Percentiles rank a stretch among this genome's conserved stretches.
phyloP scores from a whole-genome alignment of 192 early-diverging fungal species.

The Backusella luteola region DNA sequence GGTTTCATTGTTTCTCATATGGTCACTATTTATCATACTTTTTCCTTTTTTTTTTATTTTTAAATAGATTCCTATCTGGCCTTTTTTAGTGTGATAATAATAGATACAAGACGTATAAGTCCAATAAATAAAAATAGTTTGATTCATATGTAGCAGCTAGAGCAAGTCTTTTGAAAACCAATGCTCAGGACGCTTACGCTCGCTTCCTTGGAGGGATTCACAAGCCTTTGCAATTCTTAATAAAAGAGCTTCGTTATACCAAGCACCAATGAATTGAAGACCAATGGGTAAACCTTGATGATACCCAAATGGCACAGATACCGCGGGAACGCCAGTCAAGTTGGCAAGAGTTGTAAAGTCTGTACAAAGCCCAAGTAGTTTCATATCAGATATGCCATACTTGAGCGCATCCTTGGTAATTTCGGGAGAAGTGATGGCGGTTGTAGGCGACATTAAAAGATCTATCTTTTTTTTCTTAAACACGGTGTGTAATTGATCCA shows the following conservation, averaged over 20 bases:
- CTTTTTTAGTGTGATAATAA: background rate
- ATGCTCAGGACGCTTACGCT: constrained; percentile 33
- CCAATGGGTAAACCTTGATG: constrained; percentile 57
- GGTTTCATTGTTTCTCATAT: background rate
- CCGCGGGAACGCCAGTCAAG: constrained; percentile 62
- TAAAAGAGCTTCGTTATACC: constrained; percentile 66
- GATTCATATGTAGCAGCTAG: background rate
- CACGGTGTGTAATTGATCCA: constrained; percentile 45
- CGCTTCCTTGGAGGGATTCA: constrained; percentile 42
- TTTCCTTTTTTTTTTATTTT: no score
- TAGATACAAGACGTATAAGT: background rate
- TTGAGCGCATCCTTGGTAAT: constrained; percentile 39
- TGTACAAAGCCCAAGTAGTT: constrained; percentile 48
- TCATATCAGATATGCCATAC: constrained; percentile 57
- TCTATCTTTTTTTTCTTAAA: constrained; percentile 52
- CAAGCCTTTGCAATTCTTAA: constrained; percentile 55
- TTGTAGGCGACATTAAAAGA: constrained; percentile 62
- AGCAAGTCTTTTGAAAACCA: constrained; percentile 2
- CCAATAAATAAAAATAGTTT: background rate
- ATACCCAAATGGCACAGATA: constrained; percentile 62
- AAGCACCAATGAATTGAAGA: constrained; percentile 65
- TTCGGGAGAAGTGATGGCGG: constrained; percentile 55
- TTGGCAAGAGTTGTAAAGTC: constrained; percentile 63
- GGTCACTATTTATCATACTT: background rate
- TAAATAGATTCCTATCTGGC: background rate